A percentile compares a stretch with the other conserved stretches of the same genome.
phyloP scores from a whole-genome alignment of 2,329 filamentous ascomycete species.

The Exophiala sideris region DNA sequence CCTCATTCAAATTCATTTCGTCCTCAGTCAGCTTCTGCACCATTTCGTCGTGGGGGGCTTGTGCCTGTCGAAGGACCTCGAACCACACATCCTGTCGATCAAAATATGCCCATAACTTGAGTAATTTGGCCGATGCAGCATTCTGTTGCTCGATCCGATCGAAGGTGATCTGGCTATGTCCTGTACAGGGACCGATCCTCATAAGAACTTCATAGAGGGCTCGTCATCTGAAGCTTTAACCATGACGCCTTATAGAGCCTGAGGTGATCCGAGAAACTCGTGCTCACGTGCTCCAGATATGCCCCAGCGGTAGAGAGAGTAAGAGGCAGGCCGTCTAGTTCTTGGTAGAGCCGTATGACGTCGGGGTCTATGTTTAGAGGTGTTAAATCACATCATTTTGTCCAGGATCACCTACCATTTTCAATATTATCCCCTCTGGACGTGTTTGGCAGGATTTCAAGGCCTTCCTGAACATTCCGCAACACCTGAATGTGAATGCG shows the following conservation, averaged over 20 bases:
- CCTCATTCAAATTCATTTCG: no score
- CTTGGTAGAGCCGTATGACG: slow-evolving; percentile 29
- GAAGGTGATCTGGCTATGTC: slow-evolving; percentile 19
- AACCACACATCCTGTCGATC: no score
- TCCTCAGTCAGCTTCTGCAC: no score
- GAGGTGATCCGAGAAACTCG: slow-evolving; percentile 40
- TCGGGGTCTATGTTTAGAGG: slow-evolving; percentile 9
- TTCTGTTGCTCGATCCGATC: slow-evolving; percentile 9
- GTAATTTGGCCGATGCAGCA: slow-evolving; percentile 31
- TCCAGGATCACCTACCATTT: slow-evolving; percentile 5
- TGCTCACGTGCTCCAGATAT: slow-evolving; percentile 41
- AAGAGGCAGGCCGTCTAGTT: slow-evolving; percentile 46
- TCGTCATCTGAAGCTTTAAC: slow-evolving; percentile 22
- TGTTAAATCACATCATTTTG: neutral
- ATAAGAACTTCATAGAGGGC: slow-evolving; percentile 1
- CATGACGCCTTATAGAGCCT: slow-evolving; percentile 39
- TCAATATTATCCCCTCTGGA: slow-evolving; percentile 8
- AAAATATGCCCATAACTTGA: no score
- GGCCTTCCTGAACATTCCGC: slow-evolving; percentile 6
- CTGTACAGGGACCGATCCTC: slow-evolving; percentile 19
- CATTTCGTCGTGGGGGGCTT: no score
- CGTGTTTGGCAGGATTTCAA: slow-evolving; percentile 11
- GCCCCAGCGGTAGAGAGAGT: slow-evolving; percentile 46
- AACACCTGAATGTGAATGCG: slow-evolving; percentile 6
- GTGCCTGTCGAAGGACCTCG: no score